Conservation (phyloP, 805 yeast species). For the Pichia thaimueangensis region DNA sequence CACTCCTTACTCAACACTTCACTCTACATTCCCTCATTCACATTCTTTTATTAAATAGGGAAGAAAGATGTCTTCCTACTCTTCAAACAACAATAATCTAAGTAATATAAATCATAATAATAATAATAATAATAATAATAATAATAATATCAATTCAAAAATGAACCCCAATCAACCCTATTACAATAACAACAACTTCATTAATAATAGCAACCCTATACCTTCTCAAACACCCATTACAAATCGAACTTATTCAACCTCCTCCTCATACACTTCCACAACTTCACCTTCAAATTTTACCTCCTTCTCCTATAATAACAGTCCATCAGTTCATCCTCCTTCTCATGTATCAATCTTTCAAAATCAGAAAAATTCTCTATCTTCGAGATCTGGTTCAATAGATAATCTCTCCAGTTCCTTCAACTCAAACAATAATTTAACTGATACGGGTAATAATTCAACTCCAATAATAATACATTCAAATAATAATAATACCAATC, state of each 20-base stretch:
- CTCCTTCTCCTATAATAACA: constrained; percentile 22
- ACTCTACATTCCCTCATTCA: too few species aligned
- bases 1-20: too few species aligned
- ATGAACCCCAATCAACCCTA: background rate
- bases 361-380: constrained; percentile 22
- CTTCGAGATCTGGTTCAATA: constrained; percentile 24
- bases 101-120: background rate
- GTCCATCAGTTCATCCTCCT: constrained; percentile 30
- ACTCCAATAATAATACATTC: too few species aligned
- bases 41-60: too few species aligned
- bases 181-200: background rate
- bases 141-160: background rate
- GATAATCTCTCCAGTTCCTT: constrained; percentile 10
- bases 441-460: background rate
- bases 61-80: background rate
- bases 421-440: background rate
- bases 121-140: background rate
- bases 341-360: constrained; percentile 18
- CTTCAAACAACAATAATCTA: background rate
- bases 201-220: background rate
- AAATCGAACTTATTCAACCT: constrained; percentile 10
- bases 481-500: background rate
- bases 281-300: constrained; percentile 28
- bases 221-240: background rate
- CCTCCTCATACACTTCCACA: constrained; percentile 24